Evolutionary conservation across 768 basidiomycete genomes (phyloP).

Genomic region (Termitomyces titanicus): DNA sequence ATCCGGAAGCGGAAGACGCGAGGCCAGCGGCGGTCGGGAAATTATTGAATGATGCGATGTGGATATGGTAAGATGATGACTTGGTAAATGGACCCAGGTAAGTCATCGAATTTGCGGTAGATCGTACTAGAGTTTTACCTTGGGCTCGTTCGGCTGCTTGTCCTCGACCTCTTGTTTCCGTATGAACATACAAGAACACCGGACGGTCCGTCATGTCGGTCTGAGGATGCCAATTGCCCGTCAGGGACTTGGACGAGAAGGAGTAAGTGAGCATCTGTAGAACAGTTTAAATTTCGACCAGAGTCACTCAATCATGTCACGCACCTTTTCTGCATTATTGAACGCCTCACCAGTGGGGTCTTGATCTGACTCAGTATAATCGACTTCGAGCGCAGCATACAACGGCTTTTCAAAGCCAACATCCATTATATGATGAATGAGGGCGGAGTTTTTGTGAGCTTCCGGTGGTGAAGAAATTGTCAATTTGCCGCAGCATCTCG

Average conservation of each 20-base stretch:
- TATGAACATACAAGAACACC: slow-evolving; percentile 99
- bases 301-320: slow-evolving; percentile 15
- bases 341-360: slow-evolving; percentile 95
- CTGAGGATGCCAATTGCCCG: slow-evolving; percentile 90
- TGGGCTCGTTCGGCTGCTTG: slow-evolving; percentile 56
- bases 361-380: slow-evolving; percentile 93
- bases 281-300: neutral
- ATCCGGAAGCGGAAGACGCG: slow-evolving; percentile 94
- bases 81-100: slow-evolving; percentile 24
- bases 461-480: slow-evolving; percentile 98
- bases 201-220: slow-evolving; percentile 94
- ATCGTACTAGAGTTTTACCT: slow-evolving; percentile 41
- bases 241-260: slow-evolving; percentile 97
- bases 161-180: slow-evolving; percentile 72
- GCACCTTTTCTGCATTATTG: slow-evolving; percentile 85
- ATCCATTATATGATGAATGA: slow-evolving; percentile 94
- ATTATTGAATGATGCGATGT: slow-evolving; percentile 95
- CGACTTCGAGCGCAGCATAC: slow-evolving; percentile 94
- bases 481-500: slow-evolving; percentile 94
- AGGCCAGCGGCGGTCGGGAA: slow-evolving; percentile 99
- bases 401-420: slow-evolving; percentile 99
- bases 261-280: slow-evolving; percentile 89
- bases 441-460: slow-evolving; percentile 94
- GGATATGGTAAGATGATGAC: slow-evolving; percentile 72
- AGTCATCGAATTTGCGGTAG: neutral